Conservation (phyloP, 495 filamentous ascomycete species). For the Bombardia bombarda region DNA sequence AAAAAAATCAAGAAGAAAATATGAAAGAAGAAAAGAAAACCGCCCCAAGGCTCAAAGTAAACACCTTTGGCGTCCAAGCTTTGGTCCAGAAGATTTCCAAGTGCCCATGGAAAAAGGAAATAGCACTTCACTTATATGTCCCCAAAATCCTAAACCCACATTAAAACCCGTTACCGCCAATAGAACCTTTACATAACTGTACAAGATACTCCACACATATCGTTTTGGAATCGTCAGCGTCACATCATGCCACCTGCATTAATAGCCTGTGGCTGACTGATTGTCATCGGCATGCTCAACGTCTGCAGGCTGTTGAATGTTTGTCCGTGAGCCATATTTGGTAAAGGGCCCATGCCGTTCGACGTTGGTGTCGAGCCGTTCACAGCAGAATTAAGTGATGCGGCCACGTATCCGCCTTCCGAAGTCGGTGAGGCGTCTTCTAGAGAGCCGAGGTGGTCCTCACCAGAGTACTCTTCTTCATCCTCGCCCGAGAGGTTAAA, state of each 20-base stretch:
- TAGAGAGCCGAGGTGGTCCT: conserved; percentile 65
- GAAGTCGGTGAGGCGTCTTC: conserved; percentile 67
- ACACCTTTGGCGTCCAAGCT: not conserved
- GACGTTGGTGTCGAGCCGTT: conserved; percentile 23
- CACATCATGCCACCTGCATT: conserved; percentile 36
- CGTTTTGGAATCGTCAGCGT: not conserved
- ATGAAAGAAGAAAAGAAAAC: conserved; percentile 5
- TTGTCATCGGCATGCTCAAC: conserved; percentile 51
- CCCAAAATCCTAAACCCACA: not conserved
- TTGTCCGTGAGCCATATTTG: conserved; percentile 22
- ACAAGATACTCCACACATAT: conserved; percentile 10
- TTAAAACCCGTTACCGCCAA: conserved; percentile 7
- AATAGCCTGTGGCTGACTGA: conserved; percentile 40
- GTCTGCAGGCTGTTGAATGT: conserved; percentile 44
- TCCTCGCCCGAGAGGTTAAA: conserved; percentile 66
- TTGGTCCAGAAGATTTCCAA: no score
- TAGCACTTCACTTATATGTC: not conserved
- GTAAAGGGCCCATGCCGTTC: conserved; percentile 17
- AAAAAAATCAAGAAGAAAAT: conserved; percentile 8
- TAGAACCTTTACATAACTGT: conserved; percentile 1
- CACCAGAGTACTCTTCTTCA: conserved; percentile 58
- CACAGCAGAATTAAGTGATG: conserved; percentile 33
- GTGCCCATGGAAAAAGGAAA: no score
- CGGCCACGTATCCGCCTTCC: conserved; percentile 43
- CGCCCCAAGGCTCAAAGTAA: conserved; percentile 1